Base-by-base conservation (phyloP, 805 yeast genomes). In the Soucietia sequanensis region DNA sequence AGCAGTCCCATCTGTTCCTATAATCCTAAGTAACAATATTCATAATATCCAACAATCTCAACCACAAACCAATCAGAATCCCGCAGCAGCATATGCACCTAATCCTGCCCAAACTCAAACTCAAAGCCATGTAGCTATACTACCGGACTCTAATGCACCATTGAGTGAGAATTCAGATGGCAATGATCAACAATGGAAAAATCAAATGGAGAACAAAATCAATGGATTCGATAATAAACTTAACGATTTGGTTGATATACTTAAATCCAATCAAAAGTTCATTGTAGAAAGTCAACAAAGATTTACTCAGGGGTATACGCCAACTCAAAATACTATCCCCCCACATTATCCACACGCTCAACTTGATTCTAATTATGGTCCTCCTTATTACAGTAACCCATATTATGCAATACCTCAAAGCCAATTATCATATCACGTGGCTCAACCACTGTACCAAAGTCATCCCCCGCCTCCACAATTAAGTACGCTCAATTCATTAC, bases 151-250 rank as follows among this genome's bases (percentile, higher is more conserved):
- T 21, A 11, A 11, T 11, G 10, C 23, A 11, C 8, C 11, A 11
- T 11, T 15, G n/a, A 8, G 18, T 19, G 26, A 13, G 22, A 14
- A 15, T 13, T 13, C 29, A 15, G 38, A 34, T 9, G 8, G 20
- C 10, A 14, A 13, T 3, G 62, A 56, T 3, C 13, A 33, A 1
- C 49, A 47, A 15, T 68, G 72, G 72, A 58, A 58, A 31, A 18
- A 45, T 8, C 54, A 52, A 33, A 58, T 68, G 39, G 73, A 68
- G 35, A 43, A 39, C 33, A 57, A 60, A 23, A 59, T 68, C 28
- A 49, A 48, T 33, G 48, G 56, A 1, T 66, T 68, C 38, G 73
- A 68, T 32, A 49, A 50, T 19, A 67, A 65, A 39, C 46, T 68
- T 24, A 58, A 53, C 38, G 67, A 59, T 30, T 51, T 68, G 30